Percentiles rank a stretch among this genome's conserved stretches.
Evolutionary conservation across 2,329 filamentous ascomycete genomes (phyloP).

Genomic region (Venturiaceae sp.): DNA sequence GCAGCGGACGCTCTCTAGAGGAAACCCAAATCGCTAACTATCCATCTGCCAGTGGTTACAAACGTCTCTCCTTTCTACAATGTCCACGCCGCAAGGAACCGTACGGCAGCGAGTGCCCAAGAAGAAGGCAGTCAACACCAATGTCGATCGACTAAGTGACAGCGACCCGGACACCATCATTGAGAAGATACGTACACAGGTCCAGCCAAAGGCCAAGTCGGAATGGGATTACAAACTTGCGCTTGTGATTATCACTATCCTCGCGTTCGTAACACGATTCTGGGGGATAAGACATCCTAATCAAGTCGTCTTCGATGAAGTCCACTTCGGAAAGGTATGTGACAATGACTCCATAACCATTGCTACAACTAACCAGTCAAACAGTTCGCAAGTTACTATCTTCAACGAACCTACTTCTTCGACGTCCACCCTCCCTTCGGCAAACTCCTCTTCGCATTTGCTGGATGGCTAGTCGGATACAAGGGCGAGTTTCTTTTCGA

Average conservation of each 20-base stretch:
- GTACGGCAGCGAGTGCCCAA: background rate
- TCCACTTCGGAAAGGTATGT: constrained; percentile 96
- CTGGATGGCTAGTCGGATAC: constrained; percentile 96
- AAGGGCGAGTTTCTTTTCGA: constrained; percentile 97
- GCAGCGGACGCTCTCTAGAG: too few species aligned
- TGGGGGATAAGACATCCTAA: constrained; percentile 93
- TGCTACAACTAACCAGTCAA: background rate
- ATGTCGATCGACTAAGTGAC: background rate
- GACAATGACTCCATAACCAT: background rate
- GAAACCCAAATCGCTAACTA: too few species aligned
- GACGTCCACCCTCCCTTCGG: constrained; percentile 97
- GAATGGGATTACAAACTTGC: constrained; percentile 81
- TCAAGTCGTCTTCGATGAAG: constrained; percentile 97
- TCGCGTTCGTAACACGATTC: constrained; percentile 89
- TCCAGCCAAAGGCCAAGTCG: constrained; percentile 33
- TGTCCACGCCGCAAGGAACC: background rate
- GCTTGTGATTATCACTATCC: constrained; percentile 63
- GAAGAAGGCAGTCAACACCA: background rate
- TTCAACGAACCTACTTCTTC: constrained; percentile 98
- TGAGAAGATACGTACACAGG: constrained; percentile 42
- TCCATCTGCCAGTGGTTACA: background rate
- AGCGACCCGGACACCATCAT: background rate
- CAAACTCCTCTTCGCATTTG: constrained; percentile 93
- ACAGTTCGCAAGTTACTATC: constrained; percentile 59
- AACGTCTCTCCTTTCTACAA: background rate